Evolutionary conservation across 768 basidiomycete species (phyloP), one percentile per base, ranked within the genome.

Genomic region (Suillus americanus): DNA sequence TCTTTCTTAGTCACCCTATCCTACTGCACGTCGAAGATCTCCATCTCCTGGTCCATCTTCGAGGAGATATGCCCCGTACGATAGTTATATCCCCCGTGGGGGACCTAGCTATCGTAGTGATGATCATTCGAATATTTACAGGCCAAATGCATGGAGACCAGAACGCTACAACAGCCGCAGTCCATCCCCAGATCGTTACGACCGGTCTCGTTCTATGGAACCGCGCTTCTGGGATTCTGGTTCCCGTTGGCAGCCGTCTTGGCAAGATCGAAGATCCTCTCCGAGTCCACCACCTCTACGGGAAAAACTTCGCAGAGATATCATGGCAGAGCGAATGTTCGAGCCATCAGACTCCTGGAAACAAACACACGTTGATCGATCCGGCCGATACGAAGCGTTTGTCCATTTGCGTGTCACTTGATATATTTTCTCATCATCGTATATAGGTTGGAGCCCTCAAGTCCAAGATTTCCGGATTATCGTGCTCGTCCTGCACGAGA

Each of bases 341-440:
- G 91, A 92, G 71, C 89, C 90, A 38, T 89, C 88, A 40, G 87
- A 89, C 23, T 76, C 79, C 38, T 91, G 91, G 90, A 89, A 87
- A 71, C 84, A 88, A 67, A 75, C 77, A 10, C 85, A 86, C 68
- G 70, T 70, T 57, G 85, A 86, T 69, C 80, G 81, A 68, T 71
- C 79, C 37, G 37, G 60, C 41, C 78, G 81, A 67, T 71, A 74
- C 54, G 84, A 82, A 68, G 71, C 67, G 82, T 82, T 77, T 71
- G 78, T 79, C 65, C 48, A 59, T 65, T 67, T 51, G 43, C 62
- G 64, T 56, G 59, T 71, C 68, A 72, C 72, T 71, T 69, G 60
- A 63, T 67, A 62, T 45, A 64, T 68, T 40, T 53, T 56, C 73
- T 65, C 65, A 69, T 62, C 62, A 54, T 53, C 45, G 35, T 61